phyloP scores from a whole-genome alignment of 2,329 filamentous ascomycete species.

The Aschersonia sp. region DNA sequence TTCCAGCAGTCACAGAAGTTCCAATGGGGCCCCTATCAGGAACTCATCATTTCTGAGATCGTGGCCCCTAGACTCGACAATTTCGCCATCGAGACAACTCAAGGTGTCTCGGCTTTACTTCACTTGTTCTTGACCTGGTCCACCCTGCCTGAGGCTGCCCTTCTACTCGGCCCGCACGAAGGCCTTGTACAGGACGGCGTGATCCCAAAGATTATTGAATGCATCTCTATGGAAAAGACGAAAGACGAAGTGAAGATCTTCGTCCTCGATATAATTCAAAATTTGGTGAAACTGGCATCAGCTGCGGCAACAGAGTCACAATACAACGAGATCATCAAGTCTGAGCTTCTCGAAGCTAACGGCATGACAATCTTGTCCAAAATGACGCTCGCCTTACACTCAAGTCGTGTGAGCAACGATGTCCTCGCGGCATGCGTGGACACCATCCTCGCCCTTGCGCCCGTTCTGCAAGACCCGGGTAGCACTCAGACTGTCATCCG shows the following conservation, averaged over 20 bases:
- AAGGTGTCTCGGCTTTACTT: constrained; percentile 74
- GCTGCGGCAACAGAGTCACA: constrained; percentile 40
- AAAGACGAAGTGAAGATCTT: constrained; percentile 82
- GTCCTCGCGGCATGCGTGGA: constrained; percentile 68
- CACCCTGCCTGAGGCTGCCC: constrained; percentile 45
- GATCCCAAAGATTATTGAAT: constrained; percentile 58
- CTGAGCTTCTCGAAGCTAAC: constrained; percentile 41
- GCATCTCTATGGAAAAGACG: constrained; percentile 55
- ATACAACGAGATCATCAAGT: constrained; percentile 39
- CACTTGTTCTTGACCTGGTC: constrained; percentile 75
- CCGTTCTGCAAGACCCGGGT: constrained; percentile 49
- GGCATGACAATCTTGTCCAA: constrained; percentile 48
- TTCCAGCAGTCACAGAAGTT: constrained; percentile 60
- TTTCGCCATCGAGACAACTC: constrained; percentile 72
- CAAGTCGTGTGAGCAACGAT: constrained; percentile 48
- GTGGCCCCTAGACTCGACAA: constrained; percentile 65
- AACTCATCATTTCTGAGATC: constrained; percentile 57
- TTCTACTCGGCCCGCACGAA: constrained; percentile 42
- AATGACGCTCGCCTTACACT: constrained; percentile 53
- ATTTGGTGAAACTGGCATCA: constrained; percentile 46
- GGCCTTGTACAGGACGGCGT: constrained; percentile 40
- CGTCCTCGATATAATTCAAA: constrained; percentile 61
- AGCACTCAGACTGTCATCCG: constrained; percentile 67
- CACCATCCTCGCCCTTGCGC: constrained; percentile 62
- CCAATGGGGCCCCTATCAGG: constrained; percentile 59